Conservation (phyloP, 768 basidiomycete species). For the Russula compacta region DNA sequence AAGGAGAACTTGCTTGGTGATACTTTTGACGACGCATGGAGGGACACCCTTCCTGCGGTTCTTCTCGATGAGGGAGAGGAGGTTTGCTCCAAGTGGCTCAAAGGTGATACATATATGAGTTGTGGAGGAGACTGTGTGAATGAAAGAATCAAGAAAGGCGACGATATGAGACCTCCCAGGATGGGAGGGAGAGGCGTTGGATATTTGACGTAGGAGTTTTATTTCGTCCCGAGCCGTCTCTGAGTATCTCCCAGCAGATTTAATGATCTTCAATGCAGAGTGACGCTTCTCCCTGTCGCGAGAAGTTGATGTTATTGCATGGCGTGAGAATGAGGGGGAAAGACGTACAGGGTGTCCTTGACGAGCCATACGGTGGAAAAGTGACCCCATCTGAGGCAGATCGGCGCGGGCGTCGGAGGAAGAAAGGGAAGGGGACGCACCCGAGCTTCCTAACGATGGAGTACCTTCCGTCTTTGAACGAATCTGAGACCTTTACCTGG, state of each 20-base stretch:
- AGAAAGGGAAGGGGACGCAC: conserved; percentile 30
- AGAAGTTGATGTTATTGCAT: not conserved
- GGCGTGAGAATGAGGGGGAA: conserved; percentile 1
- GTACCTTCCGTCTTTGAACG: conserved; percentile 81
- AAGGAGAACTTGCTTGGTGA: conserved; percentile 78
- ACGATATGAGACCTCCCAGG: conserved; percentile 76
- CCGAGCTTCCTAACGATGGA: conserved; percentile 85
- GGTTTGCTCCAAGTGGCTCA: conserved; percentile 74
- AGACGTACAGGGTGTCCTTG: conserved; percentile 61
- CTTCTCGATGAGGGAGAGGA: conserved; percentile 64
- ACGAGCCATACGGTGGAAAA: conserved; percentile 94
- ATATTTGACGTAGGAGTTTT: conserved; percentile 73
- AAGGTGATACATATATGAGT: conserved; percentile 86
- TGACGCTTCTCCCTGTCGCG: conserved; percentile 53
- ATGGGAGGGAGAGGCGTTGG: conserved; percentile 61
- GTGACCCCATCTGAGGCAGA: conserved; percentile 73
- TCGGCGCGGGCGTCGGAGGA: not conserved
- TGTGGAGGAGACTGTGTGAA: conserved; percentile 37
- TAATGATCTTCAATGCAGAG: conserved; percentile 90
- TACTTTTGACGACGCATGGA: conserved; percentile 70
- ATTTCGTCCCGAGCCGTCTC: conserved; percentile 97
- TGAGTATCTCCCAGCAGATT: conserved; percentile 90
- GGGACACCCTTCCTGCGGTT: conserved; percentile 82
- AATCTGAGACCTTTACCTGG: conserved; percentile 51
- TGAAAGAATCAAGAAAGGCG: conserved; percentile 85